Conservation (phyloP, 495 filamentous ascomycete genomes). For the Aspergillus indologenus region DNA sequence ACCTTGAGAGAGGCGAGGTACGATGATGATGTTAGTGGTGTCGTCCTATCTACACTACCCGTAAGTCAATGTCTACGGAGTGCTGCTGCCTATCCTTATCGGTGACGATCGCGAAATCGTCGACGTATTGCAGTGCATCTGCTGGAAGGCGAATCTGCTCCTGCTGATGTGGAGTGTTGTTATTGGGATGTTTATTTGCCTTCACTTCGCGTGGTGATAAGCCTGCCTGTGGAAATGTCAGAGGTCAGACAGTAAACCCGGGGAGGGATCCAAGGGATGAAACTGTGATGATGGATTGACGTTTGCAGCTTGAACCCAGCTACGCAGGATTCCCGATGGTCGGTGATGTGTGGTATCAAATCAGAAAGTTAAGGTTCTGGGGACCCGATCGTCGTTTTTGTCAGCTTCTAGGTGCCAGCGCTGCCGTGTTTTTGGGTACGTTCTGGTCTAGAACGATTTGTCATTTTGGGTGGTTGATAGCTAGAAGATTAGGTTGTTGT, state of each 20-base stretch:
- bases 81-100: not conserved
- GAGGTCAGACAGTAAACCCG: no score
- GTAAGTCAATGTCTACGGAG: no score
- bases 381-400: no score
- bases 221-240: no score
- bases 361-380: not conserved
- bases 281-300: not conserved
- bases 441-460: no score
- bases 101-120: not conserved
- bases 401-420: no score
- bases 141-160: not conserved
- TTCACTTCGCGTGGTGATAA: no score
- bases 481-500: not conserved
- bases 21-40: not conserved
- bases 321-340: not conserved
- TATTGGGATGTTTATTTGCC: not conserved
- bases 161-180: not conserved
- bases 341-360: not conserved
- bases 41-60: not conserved
- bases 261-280: not conserved
- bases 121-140: not conserved
- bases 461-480: not conserved
- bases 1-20: not conserved
- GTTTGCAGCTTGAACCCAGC: not conserved
- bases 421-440: no score